phyloP scores from a whole-genome alignment of 495 filamentous ascomycete genomes.

The Diplogelasinospora grovesii region DNA sequence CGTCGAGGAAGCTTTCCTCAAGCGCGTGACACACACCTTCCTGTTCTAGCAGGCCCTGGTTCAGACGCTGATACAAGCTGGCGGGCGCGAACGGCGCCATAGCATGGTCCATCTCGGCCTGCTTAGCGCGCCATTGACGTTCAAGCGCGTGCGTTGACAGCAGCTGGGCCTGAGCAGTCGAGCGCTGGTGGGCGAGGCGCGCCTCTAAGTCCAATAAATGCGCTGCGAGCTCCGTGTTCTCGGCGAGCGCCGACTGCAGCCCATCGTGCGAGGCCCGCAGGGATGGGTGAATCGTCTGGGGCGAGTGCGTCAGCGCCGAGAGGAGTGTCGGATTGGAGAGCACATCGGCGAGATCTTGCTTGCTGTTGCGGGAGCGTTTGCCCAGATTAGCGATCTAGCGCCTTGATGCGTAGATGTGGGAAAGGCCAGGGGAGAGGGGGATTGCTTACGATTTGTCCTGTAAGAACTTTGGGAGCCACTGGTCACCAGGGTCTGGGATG shows the following conservation, averaged over 20 bases:
- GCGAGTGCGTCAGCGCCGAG: constrained; percentile 56
- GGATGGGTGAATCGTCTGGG: constrained; percentile 60
- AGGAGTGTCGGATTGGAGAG: constrained; percentile 54
- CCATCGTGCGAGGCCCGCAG: constrained; percentile 46
- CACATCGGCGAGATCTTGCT: constrained; percentile 60
- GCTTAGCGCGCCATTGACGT: constrained; percentile 82
- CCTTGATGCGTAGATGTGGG: too few relatives aligned
- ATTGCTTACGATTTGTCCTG: constrained; percentile 65
- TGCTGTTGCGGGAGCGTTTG: constrained; percentile 23
- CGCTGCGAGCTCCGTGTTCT: constrained; percentile 61
- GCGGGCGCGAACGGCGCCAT: constrained; percentile 79
- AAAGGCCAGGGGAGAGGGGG: not conserved
- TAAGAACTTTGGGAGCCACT: constrained; percentile 63
- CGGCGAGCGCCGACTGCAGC: constrained; percentile 54
- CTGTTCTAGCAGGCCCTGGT: constrained; percentile 70
- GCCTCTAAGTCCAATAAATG: constrained; percentile 51
- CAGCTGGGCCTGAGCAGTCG: constrained; percentile 68
- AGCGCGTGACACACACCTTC: constrained; percentile 73
- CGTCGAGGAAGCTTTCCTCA: constrained; percentile 84
- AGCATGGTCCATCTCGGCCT: constrained; percentile 78
- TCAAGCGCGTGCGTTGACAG: constrained; percentile 79
- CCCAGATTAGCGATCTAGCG: too few relatives aligned
- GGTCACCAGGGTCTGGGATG: constrained; percentile 44
- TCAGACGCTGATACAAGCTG: constrained; percentile 71
- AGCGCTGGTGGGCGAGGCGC: constrained; percentile 56